These are phyloP conservation scores for Cladosporium sp. DNA, from an alignment of 2,329 filamentous ascomycete species.

Conservation along the genomic window DNA sequence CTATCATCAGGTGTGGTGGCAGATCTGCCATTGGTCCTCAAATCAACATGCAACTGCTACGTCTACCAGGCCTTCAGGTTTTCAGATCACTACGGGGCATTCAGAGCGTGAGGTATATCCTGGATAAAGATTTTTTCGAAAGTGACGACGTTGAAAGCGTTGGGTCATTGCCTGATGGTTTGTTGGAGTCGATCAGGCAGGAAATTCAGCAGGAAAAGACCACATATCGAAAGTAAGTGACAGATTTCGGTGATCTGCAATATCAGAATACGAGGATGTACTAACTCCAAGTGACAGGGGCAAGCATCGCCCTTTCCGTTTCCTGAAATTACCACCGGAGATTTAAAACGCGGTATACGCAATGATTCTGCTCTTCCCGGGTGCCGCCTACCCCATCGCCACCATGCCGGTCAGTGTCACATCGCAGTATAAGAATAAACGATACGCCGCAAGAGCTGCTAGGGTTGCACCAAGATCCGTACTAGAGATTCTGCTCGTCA, in stretches of 20 bases:
- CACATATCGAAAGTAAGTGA: too few species aligned
- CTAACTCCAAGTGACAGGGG: too few species aligned
- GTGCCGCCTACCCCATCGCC: neutral
- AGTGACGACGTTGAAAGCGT: neutral
- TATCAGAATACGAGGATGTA: too few species aligned
- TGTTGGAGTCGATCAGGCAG: neutral
- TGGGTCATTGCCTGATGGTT: neutral
- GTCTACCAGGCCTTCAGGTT: conserved; percentile 19
- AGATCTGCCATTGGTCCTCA: conserved; percentile 15
- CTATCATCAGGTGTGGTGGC: neutral
- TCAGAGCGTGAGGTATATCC: neutral
- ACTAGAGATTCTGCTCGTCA: conserved; percentile 38
- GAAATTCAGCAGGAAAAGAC: too few species aligned
- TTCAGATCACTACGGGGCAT: conserved; percentile 19
- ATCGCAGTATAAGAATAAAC: neutral
- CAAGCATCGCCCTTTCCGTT: neutral
- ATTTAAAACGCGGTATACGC: conserved; percentile 33
- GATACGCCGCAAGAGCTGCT: neutral
- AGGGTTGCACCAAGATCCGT: conserved; percentile 18
- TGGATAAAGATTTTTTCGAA: neutral
- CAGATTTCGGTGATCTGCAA: too few species aligned
- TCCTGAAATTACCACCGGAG: conserved; percentile 29
- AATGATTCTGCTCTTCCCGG: neutral
- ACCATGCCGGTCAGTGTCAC: neutral
- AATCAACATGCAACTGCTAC: conserved; percentile 17